Evolutionary conservation across 495 filamentous ascomycete genomes (phyloP), one percentile per base, ranked within the genome.

Genomic region (Cercophora samala): DNA sequence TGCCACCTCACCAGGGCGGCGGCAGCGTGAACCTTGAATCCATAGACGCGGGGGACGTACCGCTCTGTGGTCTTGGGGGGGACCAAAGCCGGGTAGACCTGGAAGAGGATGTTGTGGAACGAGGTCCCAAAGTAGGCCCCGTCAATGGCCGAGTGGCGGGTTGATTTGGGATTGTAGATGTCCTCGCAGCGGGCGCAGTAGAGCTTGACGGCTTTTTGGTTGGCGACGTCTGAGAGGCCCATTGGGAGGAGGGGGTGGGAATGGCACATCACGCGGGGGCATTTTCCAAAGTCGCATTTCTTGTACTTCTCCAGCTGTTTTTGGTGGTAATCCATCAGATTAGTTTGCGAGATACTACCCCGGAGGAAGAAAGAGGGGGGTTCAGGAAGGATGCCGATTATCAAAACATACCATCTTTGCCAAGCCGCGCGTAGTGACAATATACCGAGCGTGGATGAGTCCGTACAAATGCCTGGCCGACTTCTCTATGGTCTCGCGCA

Each of bases 41-140:
- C 95, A 78, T 93, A 99, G 59, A 96, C 89, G 56, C 89, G 85
- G 18, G 96, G 96, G 61, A 92, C 86, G 76, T 97, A 97, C 58
- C 94, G 86, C 64, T 93, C 89, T 64, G 87, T 82, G 76, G 84
- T 91, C 85, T 98, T 98, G 69, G 87, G 82, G 5, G 95, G 94
- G 53, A 95, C 85, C 55, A 98, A 79, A 2, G 90, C 88, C 1
- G 96, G 95, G 72, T 97, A 98, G 32, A 98, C 95, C 78, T 99
- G 95, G 84, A 98, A 98, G 63, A 99, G 86, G 78, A 99, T 97
- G 76, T 97, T 97, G 83, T 97, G 94, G 84, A 99, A 99, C 5
- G 91, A 94, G 53, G 95, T 92, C 64, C 96, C 95, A 64, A 98
- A 99, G 83, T 98, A 99, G 64, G 95, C 95, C 64, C 95, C 95